These are phyloP conservation scores for Annulohypoxylon bovei DNA, from an alignment of 495 filamentous ascomycete genomes.

Conservation along the genomic window DNA sequence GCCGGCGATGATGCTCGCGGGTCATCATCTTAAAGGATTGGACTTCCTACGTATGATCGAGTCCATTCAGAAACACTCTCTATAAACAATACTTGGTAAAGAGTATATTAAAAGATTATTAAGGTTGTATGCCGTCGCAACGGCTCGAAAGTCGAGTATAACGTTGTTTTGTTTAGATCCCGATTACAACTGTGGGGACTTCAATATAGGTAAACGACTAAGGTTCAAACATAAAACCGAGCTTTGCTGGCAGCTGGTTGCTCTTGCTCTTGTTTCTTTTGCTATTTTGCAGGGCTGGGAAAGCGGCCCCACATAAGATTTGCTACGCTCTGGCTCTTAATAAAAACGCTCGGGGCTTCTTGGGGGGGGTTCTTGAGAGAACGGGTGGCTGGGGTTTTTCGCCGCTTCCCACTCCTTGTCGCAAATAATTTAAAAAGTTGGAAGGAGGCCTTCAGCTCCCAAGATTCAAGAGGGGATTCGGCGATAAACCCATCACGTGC, in stretches of 20 bases:
- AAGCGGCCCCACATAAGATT: conserved; percentile 30
- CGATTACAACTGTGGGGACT: conserved; percentile 32
- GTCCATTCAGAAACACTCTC: conserved; percentile 39
- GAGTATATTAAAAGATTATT: conserved; percentile 28
- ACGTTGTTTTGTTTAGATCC: conserved; percentile 42
- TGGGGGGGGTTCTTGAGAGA: not conserved
- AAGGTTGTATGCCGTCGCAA: conserved; percentile 32
- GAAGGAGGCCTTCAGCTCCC: conserved; percentile 29
- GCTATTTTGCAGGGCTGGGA: conserved; percentile 6
- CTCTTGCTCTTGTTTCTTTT: not conserved
- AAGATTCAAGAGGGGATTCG: conserved; percentile 29
- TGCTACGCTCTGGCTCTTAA: conserved; percentile 13
- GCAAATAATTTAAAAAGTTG: conserved; percentile 37
- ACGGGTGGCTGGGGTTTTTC: conserved; percentile 38
- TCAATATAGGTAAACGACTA: conserved; percentile 14
- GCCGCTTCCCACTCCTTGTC: conserved; percentile 30
- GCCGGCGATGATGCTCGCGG: conserved; percentile 56
- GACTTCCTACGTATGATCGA: conserved; percentile 31
- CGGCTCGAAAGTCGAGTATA: conserved; percentile 30
- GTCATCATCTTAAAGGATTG: conserved; percentile 51
- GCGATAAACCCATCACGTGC: conserved; percentile 39
- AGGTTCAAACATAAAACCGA: conserved; percentile 22
- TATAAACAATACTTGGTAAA: conserved; percentile 15
- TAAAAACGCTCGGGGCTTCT: conserved; percentile 5
- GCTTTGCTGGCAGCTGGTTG: conserved; percentile 20